These are phyloP conservation scores for Tylopilus orsonianus DNA, from an alignment of 1,284 basidiomycete genomes.

Conservation along the genomic window DNA sequence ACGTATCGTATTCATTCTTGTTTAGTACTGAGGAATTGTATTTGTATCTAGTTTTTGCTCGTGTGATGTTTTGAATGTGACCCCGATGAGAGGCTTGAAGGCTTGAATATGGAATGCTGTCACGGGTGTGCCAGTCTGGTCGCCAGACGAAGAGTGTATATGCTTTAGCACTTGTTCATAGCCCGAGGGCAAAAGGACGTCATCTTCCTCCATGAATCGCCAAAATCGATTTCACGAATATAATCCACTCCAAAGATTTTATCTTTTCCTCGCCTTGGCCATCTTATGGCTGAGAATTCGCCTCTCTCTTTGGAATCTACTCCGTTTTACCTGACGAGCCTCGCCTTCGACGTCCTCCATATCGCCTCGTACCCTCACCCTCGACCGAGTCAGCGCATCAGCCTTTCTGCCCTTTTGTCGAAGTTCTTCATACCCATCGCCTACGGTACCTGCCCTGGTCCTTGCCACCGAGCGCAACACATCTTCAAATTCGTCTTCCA, in stretches of 20 bases:
- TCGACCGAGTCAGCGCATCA: constrained; percentile 50
- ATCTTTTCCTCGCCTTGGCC: constrained; percentile 20
- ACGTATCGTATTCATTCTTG: too few relatives aligned
- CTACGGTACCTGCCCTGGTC: constrained; percentile 42
- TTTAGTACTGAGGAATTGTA: too few relatives aligned
- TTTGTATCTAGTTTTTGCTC: too few relatives aligned
- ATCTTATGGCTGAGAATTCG: constrained; percentile 50
- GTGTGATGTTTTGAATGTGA: too few relatives aligned
- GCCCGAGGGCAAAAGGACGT: neutral
- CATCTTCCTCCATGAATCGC: neutral
- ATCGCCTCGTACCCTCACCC: constrained; percentile 42
- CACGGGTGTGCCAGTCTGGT: too few relatives aligned
- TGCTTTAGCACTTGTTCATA: too few relatives aligned
- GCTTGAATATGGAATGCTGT: too few relatives aligned
- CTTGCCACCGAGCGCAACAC: constrained; percentile 62
- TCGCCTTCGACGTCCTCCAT: constrained; percentile 44
- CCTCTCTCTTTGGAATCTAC: constrained; percentile 75
- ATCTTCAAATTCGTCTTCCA: constrained; percentile 85
- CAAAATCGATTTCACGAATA: neutral
- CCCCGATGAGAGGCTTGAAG: too few relatives aligned
- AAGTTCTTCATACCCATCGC: constrained; percentile 77
- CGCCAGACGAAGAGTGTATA: too few relatives aligned
- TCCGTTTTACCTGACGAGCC: constrained; percentile 58
- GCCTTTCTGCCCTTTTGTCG: constrained; percentile 66
- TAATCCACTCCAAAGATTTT: neutral